These are phyloP conservation scores for Trichosanthes cucumerina DNA, from an alignment of 306 rosid species.

Conservation along the genomic window DNA sequence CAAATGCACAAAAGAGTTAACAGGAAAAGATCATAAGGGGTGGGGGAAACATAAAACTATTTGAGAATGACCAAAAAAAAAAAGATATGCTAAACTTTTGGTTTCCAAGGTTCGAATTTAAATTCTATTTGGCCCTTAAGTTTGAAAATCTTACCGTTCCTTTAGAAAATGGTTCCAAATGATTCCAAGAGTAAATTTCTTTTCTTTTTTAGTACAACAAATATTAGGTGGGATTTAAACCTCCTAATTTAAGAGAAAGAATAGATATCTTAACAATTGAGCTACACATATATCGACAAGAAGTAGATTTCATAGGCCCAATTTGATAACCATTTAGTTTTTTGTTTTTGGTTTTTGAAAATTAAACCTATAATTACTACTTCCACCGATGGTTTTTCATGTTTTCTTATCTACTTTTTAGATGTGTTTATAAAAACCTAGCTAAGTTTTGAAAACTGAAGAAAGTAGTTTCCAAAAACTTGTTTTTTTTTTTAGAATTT, in stretches of 20 bases:
- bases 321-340: neutral
- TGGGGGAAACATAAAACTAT: neutral
- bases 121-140: neutral
- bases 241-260: neutral
- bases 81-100: neutral
- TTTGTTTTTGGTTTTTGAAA: no score
- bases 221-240: neutral
- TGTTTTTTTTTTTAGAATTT: no score
- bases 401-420: no score
- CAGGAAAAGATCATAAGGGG: neutral
- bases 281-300: no score
- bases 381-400: no score
- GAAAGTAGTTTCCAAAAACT: no score
- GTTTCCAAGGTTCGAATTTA: no score
- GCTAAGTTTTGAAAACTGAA: no score
- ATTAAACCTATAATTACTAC: no score
- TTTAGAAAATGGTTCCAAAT: neutral
- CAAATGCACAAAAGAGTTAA: constrained; percentile 5
- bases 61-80: neutral
- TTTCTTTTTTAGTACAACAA: neutral
- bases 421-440: no score
- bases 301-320: no score
- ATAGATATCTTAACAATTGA: neutral
- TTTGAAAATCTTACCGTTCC: neutral
- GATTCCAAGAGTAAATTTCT: neutral